Base-by-base conservation (phyloP, 202 grass and related monocot genomes). In the Digitaria exilis region DNA sequence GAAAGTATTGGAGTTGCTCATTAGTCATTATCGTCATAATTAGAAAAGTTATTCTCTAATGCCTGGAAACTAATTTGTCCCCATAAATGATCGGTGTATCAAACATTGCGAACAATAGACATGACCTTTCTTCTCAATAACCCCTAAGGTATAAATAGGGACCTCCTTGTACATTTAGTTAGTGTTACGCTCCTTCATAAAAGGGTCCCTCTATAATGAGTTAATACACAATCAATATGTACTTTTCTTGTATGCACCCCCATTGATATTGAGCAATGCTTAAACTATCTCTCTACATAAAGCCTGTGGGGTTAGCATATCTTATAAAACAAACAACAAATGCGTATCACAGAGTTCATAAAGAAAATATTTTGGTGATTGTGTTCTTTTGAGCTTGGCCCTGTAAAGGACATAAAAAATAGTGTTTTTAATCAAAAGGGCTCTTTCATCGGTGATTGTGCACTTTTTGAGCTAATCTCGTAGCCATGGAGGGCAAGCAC, bases 251-350 rank as follows among this genome's bases (percentile, higher is more conserved):
- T 87, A 80, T 87, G 80, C n/a, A n/a, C n/a, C 35, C 88, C 88
- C 69, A 84, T 54, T 15, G 75, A 90, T 90, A 90, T 84, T 55
- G 26, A 80, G 25, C 22, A 80, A 70, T 34, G 28, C 32, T 65
- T 85, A 55, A 75, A 75, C 4, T 79, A 51, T 19, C 0, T 74
- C 24, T 79, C 18, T 49, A 39, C 28, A 32, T 52, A 60, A 89
- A 75, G 75, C 54, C 19, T 81, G 18, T 64, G 85, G 65, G 85
- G 69, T 77, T 54, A 82, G 32, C 45, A 87, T 79, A 87, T 79
- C 80, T 30, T 61, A 76, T 90, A 90, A 87, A 87, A 84, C 58
- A 84, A 83, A 87, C n/a, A 71, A 17, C n/a, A 61, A 80, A 80
- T 45, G 76, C 69, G 8, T 64, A 90, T 87, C 88, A 84, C 22